Evolutionary conservation across 2,329 filamentous ascomycete genomes (phyloP), one percentile per base, ranked within the genome.

Genomic region (Colletotrichum shisoi): DNA sequence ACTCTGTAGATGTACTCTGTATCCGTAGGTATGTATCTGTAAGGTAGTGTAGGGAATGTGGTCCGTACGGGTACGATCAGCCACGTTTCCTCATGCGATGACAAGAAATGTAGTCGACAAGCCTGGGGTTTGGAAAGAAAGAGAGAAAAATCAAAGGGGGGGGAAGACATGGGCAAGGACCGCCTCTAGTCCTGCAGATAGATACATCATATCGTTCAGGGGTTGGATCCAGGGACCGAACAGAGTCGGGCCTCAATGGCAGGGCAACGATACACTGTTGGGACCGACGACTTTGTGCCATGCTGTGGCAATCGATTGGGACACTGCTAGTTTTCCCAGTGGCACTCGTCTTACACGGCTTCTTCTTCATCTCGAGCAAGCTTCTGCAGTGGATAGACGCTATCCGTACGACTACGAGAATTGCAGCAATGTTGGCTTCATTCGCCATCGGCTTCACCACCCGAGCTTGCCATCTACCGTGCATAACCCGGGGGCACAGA

Each of bases 231-330:
- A 48, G 54, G 13, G 48, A 11, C 61, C 37, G 15, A 17, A 42
- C n/a, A 31, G 19, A 53, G 31, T 27, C 34, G 21, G 62, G 19
- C 48, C 21, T 12, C 42, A 24, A 48, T 65, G 62, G 21, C 62
- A 24, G 46, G 34, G 34, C 40, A 65, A 65, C 57, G 39, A 31
- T 34, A 34, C 11, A 42, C 17, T 15, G 19, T 51, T 34, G 27
- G 13, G 19, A 51, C 27, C 4, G 57, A 42, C 57, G 31, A 34
- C 31, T 34, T 34, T 34, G 31, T 9, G 8, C 31, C 31, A 9
- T 34, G 31, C 31, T 34, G 31, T 34, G 7, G 8, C 31, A 34
- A 34, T 34, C 21, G 24, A 13, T 15, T 37, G 27, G 37, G 13
- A 46, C 27, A 46, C 12, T 34, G 17, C 48, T 8, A n/a, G n/a